Base-by-base conservation (phyloP, 1,284 basidiomycete species). In the Cutaneotrichosporon sp. region DNA sequence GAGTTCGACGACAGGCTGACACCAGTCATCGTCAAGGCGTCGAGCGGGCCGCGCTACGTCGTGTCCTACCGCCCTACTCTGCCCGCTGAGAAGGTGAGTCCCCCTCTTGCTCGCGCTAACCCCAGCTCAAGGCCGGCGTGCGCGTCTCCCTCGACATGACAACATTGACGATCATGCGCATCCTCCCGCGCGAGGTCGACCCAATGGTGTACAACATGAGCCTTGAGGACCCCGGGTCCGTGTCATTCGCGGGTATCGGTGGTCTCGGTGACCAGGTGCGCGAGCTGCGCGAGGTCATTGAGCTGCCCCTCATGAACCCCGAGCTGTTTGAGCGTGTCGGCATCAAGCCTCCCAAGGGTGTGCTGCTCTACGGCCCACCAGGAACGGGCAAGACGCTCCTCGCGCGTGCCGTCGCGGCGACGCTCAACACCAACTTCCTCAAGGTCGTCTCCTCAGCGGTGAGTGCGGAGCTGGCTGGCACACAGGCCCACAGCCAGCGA, bases 141-240 rank as follows among this genome's bases (percentile, higher is more conserved):
- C 91, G 97, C 67, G 97, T 99, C 64, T 95, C 94, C 64, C 87
- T 99, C 56, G 97, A 99, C 80, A 99, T 99, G 97, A 99, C 97
- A 2, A 99, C 97, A 1, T 83, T 99, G 42, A 99, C 97, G 9
- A 94, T 99, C 77, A 99, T 99, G 95, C 89, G 95, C 51, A 97
- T 99, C 65, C 83, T 99, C 33, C 97, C 97, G 9, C 87, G 97
- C 68, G 97, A 99, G 80, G 93, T 99, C 27, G 97, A 99, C 77
- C 97, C 97, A 20, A 83, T 97, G 74, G 95, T 99, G 6, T 99
- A 99, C 84, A 98, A 97, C 82, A 99, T 99, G 97, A 95, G 92
- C 68, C 84, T 97, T 72, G 97, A 99, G 80, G 95, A 99, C 74
- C 94, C 97, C 2, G 94, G 92, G 82, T 90, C 89, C 57, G 94